Base-by-base conservation (phyloP, 768 basidiomycete genomes). In the Neoboletus subvelutipes region DNA sequence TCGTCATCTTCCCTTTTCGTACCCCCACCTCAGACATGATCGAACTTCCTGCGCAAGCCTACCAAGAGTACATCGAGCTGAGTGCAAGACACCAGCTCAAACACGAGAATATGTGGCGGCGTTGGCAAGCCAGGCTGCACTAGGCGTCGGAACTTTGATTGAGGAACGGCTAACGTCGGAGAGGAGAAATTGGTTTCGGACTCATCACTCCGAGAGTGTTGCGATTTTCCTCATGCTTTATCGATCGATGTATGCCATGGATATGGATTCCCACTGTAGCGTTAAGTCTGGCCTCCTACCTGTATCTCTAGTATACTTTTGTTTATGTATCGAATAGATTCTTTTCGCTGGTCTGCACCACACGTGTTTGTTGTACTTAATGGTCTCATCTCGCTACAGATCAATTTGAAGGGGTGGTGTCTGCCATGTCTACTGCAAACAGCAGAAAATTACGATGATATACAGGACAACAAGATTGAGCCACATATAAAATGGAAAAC, bases 31-130 rank as follows among this genome's bases (percentile, higher is more conserved):
- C 68, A 18, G 88, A 82, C 63, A 83, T 86, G 78, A 80, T 89
- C 57, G 85, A 88, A 65, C 78, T 90, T 22, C 81, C 86, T 26
- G 76, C 76, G 42, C 74, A 79, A 56, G 83, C 84, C 10, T 87
- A 82, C 65, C 76, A 73, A 36, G 78, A 87, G 62, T 90, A 81
- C 67, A 71, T 78, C 55, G 78, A 81, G 65, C 70, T 85, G 60
- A 80, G 74, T 59, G 73, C 77, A 48, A 80, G 77, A 55, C 78
- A 81, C 55, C 80, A 80, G 67, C 76, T 80, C 66, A 77, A 78
- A 50, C 78, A 83, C 53, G 86, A 88, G 68, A 78, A 73, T 45
- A 70, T 86, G 63, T 89, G 85, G 83, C 76, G 72, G 52, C 73
- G 78, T 29, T 81, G 78, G 80, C 73, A 67, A 56, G 67, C 71